phyloP scores from a whole-genome alignment of 2,329 filamentous ascomycete species.

The Pseudocercospora vitis region DNA sequence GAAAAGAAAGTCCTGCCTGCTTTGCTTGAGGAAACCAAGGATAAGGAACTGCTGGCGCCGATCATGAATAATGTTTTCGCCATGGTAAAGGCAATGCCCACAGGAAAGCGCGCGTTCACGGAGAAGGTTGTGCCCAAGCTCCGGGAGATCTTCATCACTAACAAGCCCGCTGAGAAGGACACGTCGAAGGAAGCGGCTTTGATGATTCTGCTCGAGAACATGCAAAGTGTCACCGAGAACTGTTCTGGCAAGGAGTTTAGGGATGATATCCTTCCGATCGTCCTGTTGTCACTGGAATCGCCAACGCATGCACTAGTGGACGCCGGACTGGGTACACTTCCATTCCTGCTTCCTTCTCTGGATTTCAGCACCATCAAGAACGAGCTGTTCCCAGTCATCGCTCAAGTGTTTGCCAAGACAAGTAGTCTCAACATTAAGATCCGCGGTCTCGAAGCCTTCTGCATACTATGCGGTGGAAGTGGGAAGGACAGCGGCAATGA shows the following conservation, averaged over 20 bases:
- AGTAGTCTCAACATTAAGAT: slow-evolving; percentile 94
- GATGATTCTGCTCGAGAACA: slow-evolving; percentile 86
- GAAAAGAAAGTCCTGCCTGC: slow-evolving; percentile 92
- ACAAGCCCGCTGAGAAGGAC: slow-evolving; percentile 68
- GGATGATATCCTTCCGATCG: slow-evolving; percentile 86
- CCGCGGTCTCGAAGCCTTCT: slow-evolving; percentile 84
- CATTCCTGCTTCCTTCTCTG: slow-evolving; percentile 78
- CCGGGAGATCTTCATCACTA: slow-evolving; percentile 75
- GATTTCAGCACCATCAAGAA: slow-evolving; percentile 98
- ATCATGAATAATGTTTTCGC: slow-evolving; percentile 92
- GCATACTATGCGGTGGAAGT: slow-evolving; percentile 80
- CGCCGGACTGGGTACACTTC: slow-evolving; percentile 74
- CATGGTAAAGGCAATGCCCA: slow-evolving; percentile 76
- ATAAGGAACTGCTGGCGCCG: slow-evolving; percentile 78
- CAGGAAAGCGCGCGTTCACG: slow-evolving; percentile 73
- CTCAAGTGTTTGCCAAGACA: slow-evolving; percentile 86
- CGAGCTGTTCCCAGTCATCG: slow-evolving; percentile 90
- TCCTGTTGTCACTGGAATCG: slow-evolving; percentile 81
- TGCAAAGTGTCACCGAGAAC: slow-evolving; percentile 72
- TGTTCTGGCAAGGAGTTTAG: slow-evolving; percentile 92
- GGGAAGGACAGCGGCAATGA: slow-evolving; percentile 44
- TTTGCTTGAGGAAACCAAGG: slow-evolving; percentile 89
- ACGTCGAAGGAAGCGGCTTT: slow-evolving; percentile 81
- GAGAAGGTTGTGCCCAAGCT: slow-evolving; percentile 84
- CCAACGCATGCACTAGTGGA: slow-evolving; percentile 87